Evolutionary conservation across 2,329 filamentous ascomycete species (phyloP), one percentile per base, ranked within the genome.

Genomic region (Teratosphaeria gauchensis): DNA sequence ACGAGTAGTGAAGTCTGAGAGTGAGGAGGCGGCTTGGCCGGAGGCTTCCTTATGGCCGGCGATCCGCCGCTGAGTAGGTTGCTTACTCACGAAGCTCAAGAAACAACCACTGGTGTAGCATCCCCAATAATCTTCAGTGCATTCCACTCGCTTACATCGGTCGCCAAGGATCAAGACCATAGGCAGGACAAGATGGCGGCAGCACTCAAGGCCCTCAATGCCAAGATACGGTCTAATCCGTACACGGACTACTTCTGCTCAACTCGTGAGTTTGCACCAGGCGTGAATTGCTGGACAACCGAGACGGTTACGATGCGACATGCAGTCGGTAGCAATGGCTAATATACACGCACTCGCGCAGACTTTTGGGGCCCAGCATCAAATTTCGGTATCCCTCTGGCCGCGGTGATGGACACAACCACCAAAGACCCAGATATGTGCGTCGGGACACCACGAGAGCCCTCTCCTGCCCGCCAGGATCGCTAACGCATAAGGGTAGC

Each of bases 321-420:
- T 7, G n/a, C 54, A 12, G 9, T 11, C 16, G 5, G 35, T 24
- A 33, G 56, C 56, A 53, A 42, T 46, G 51, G 53, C 56, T 63
- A 53, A 63, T 59, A 51, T 64, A 77, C 73, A 76, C 65, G 77
- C 76, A 71, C 76, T 48, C 46, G 56, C 54, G 58, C 68, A 80
- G 77, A 80, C 68, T 80, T 80, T 73, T 80, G 77, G 78, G 78
- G 78, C 59, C 66, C 66, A 30, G 77, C 75, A 58, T 76, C 74
- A 64, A 80, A 80, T 73, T 81, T 81, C 66, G 78, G 78, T 68
- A 81, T 81, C 63, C 78, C 78, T 54, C 74, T 80, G 58, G 78
- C 78, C 35, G 78, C 78, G 32, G 78, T 81, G 56, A 78, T 79
- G 70, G 78, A 81, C 71, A 48, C 42, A 48, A 80, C 78, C 64